Evolutionary conservation across 2,329 filamentous ascomycete species (phyloP).

Genomic region (Ilyonectria sp.): DNA sequence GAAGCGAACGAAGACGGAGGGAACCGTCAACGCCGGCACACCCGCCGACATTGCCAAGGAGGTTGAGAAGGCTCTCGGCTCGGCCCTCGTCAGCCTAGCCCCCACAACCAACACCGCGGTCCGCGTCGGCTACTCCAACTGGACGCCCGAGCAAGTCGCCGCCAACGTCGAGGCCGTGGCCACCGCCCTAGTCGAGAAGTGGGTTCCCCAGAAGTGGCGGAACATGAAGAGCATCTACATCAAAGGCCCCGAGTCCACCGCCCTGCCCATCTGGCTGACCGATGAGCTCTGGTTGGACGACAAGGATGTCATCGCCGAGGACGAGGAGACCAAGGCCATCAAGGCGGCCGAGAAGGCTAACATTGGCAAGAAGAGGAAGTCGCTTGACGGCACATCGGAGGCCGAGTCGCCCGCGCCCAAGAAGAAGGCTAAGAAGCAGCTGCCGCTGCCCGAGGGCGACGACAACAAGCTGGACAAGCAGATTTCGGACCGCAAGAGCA

Average conservation of each 20-base stretch:
- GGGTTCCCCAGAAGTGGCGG: constrained; percentile 88
- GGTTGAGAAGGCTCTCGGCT: constrained; percentile 82
- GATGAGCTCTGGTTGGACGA: constrained; percentile 92
- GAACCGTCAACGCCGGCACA: constrained; percentile 63
- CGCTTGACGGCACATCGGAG: constrained; percentile 56
- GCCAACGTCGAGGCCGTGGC: constrained; percentile 86
- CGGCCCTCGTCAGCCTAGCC: constrained; percentile 85
- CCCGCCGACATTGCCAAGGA: constrained; percentile 82
- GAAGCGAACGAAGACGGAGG: constrained; percentile 65
- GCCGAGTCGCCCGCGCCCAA: constrained; percentile 59
- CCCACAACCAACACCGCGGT: constrained; percentile 86
- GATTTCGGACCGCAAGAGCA: constrained; percentile 72
- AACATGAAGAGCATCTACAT: constrained; percentile 89
- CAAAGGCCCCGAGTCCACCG: constrained; percentile 90
- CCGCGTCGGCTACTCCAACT: constrained; percentile 82
- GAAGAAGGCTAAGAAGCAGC: constrained; percentile 56
- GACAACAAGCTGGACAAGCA: constrained; percentile 70
- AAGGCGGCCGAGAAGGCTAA: constrained; percentile 65
- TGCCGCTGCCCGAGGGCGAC: constrained; percentile 58
- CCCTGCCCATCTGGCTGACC: constrained; percentile 94
- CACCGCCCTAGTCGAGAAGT: constrained; percentile 80
- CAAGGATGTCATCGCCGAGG: constrained; percentile 78
- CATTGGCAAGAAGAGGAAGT: constrained; percentile 77
- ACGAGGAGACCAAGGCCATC: constrained; percentile 65
- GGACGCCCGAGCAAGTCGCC: constrained; percentile 81